Evolutionary conservation across 2,329 filamentous ascomycete species (phyloP), one percentile per base, ranked within the genome.

Genomic region (Aureobasidium sp.): DNA sequence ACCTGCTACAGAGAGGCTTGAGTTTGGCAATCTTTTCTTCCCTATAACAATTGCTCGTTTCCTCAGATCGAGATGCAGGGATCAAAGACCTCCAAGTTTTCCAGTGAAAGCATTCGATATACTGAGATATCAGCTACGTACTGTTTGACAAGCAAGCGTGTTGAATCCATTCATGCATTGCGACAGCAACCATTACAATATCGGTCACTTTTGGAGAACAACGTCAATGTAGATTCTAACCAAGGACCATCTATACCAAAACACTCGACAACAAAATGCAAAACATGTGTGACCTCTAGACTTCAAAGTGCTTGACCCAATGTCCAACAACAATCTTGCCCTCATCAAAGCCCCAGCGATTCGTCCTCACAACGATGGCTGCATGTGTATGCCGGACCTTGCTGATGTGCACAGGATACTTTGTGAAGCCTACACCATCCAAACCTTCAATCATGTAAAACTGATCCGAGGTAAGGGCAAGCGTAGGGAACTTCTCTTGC

Each of bases 361-460:
- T 83, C 63, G 79, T 83, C 38, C 93, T 82, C 37, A 95, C 85
- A 64, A 97, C 89, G 50, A 97, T 95, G 3, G 92, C 92, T 0
- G 92, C 93, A 73, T 97, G 93, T 62, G 84, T 89, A 70, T 96
- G 90, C n/a, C 79, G 76, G 59, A 84, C 81, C 6, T 91, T 88
- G 64, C 88, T 87, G 40, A 94, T 92, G 74, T 87, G 86, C 3
- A 92, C 81, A 0, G 80, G 80, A 65, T 80, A 83, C 66, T 84
- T 85, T 45, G 74, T 77, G 69, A 83, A 81, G 3, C 82, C 81
- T 0, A 85, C 75, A 4, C 76, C 71, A 64, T 97, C 85, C 51
- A 97, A 77, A 10, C 84, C 83, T 31, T 87, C 80, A 63, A 96
- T 88, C 83, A 96, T 96, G 51, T 82, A 80, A 70, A 96, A 95